phyloP scores from a whole-genome alignment of 306 rosid genomes.

The Leucaena leucocephala region DNA sequence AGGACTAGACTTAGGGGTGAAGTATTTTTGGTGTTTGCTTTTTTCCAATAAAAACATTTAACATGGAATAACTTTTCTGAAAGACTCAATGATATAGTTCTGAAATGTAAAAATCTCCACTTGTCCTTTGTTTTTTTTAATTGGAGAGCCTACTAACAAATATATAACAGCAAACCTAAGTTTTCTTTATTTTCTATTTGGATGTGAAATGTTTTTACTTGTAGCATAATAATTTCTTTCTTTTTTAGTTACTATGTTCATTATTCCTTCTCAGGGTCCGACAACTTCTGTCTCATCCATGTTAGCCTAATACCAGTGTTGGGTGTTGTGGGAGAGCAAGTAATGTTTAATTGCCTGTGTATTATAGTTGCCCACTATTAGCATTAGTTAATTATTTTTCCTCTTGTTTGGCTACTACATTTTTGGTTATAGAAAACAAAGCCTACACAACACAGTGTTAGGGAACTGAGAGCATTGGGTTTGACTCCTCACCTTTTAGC shows the following conservation, averaged over 20 bases:
- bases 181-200: background rate
- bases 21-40: background rate
- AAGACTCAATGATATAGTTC: background rate
- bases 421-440: conserved; percentile 80
- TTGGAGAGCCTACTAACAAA: background rate
- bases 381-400: conserved; percentile 9
- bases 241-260: conserved; percentile 30
- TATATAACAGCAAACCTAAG: too few relatives aligned
- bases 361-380: conserved; percentile 30
- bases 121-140: background rate
- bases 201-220: conserved; percentile 24
- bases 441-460: conserved; percentile 95
- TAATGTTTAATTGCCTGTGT: conserved; percentile 48
- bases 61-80: background rate
- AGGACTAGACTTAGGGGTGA: background rate
- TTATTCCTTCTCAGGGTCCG: conserved; percentile 66
- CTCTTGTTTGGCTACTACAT: conserved; percentile 37
- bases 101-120: background rate
- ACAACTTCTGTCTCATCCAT: conserved; percentile 95
- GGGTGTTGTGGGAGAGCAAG: conserved; percentile 99
- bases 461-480: conserved; percentile 95
- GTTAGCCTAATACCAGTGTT: conserved; percentile 96
- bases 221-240: conserved; percentile 12
- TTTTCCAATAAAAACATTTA: background rate
- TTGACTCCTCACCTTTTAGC: conserved; percentile 96